phyloP scores from a whole-genome alignment of 208 protist genomes.

The Trypanosoma avium region DNA sequence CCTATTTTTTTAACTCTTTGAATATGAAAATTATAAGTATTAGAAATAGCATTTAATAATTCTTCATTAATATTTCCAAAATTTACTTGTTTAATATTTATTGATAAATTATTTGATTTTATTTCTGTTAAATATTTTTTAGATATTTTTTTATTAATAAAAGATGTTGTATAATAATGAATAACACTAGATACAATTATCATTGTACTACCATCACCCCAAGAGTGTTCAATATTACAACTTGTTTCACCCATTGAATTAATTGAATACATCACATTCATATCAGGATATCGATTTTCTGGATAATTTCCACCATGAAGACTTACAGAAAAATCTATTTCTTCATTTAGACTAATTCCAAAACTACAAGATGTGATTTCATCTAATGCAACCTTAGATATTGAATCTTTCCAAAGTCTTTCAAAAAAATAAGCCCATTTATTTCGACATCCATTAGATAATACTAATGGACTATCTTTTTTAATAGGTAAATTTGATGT shows the following conservation, averaged over 20 bases:
- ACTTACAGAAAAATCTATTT: constrained; percentile 5
- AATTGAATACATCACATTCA: constrained; percentile 24
- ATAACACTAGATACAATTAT: constrained; percentile 17
- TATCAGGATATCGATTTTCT: constrained; percentile 32
- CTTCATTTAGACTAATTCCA: constrained; percentile 18
- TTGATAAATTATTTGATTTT: not conserved
- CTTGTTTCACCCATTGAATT: constrained; percentile 13
- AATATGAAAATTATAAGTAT: constrained; percentile 6
- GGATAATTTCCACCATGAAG: constrained; percentile 25
- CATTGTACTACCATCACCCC: constrained; percentile 28
- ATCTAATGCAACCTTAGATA: constrained; percentile 15
- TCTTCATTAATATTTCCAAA: constrained; percentile 11
- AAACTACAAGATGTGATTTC: constrained; percentile 29
- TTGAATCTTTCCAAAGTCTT: constrained; percentile 10
- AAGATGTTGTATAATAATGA: constrained; percentile 10
- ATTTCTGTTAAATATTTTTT: not conserved
- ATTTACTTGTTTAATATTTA: not conserved
- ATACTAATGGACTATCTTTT: constrained; percentile 16
- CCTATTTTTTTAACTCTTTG: constrained; percentile 2
- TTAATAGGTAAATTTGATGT: constrained; percentile 6
- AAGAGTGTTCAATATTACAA: constrained; percentile 32
- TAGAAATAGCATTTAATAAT: constrained; percentile 3
- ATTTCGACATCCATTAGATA: constrained; percentile 18
- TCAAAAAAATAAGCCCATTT: constrained; percentile 23
- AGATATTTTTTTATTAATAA: not conserved